These are phyloP conservation scores for Myxozyma lipomycoides DNA, from an alignment of 805 yeast species.

Conservation along the genomic window DNA sequence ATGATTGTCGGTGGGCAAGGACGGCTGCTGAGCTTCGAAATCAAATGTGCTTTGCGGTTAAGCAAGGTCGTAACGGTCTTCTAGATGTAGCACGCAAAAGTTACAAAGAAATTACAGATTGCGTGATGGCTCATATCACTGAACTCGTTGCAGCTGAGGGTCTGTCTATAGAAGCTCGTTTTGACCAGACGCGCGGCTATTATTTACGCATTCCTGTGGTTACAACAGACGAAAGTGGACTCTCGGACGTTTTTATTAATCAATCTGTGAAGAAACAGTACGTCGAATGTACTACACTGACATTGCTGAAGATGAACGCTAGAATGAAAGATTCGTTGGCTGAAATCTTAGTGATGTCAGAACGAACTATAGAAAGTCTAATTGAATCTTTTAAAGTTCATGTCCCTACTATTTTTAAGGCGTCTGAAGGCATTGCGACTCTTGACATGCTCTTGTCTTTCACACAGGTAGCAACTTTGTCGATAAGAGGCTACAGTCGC, in stretches of 20 bases:
- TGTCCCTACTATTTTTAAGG: slow-evolving; percentile 41
- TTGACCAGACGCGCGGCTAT: slow-evolving; percentile 42
- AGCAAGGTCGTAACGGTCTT: slow-evolving; percentile 45
- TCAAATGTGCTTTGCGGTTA: slow-evolving; percentile 46
- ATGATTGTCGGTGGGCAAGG: slow-evolving; percentile 44
- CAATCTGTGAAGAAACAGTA: slow-evolving; percentile 32
- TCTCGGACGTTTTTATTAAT: slow-evolving; percentile 42
- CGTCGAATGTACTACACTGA: slow-evolving; percentile 43
- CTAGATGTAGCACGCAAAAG: slow-evolving; percentile 45
- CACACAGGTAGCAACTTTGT: slow-evolving; percentile 26
- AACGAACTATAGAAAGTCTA: slow-evolving; percentile 39
- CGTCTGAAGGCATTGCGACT: slow-evolving; percentile 44
- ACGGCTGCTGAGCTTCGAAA: slow-evolving; percentile 42
- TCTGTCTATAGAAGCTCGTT: slow-evolving; percentile 36
- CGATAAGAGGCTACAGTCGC: slow-evolving; percentile 15
- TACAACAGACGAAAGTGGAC: not conserved
- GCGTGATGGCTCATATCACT: slow-evolving; percentile 36
- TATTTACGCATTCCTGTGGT: slow-evolving; percentile 34
- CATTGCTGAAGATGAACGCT: slow-evolving; percentile 42
- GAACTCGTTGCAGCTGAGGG: slow-evolving; percentile 31
- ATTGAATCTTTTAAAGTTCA: slow-evolving; percentile 32
- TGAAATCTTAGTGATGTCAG: slow-evolving; percentile 45
- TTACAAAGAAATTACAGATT: slow-evolving; percentile 41
- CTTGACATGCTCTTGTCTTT: slow-evolving; percentile 40
- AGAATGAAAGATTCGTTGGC: slow-evolving; percentile 41